Base-by-base conservation (phyloP, 1,284 basidiomycete species). In the Ganoderma lucidum region DNA sequence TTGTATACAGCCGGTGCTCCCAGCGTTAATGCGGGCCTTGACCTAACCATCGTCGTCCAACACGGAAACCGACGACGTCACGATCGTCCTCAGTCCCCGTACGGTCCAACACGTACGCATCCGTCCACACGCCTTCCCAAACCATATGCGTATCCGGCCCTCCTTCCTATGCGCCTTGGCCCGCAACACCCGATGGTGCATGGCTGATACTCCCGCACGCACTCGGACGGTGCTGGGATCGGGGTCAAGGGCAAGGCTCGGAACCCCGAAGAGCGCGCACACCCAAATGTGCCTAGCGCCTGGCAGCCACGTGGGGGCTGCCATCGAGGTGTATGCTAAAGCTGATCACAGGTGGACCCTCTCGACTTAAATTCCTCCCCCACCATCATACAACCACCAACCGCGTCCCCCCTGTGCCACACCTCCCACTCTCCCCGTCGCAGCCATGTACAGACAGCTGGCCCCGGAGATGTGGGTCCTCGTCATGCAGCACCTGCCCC, bases 261-360 rank as follows among this genome's bases (percentile, higher is more conserved):
- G 37, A 41, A 61, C 39, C n/a, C 39, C 59, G 37, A 42, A 39
- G 59, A 61, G 39, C 56, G 56, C 56, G 56, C 56, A 59, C 32
- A 39, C n/a, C 32, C 39, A 41, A 42, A 61, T 41, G 59, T 41
- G 59, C 59, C 59, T 41, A 61, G 59, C 59, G 59, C 59, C 59
- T 61, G 59, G 39, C n/a, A 41, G 39, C 59, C 59, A 61, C 59
- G 59, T 61, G 59, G 59, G 59, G 59, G 59, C 6, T 39, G 59
- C 59, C 23, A 41, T 42, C 39, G 12, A 61, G 59, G 37, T 41
- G 59, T 42, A 41, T 14, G 39, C 39, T 28, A 23, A 61, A 23
- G 23, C 23, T 39, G 59, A 61, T 42, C 59, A 51, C 10, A 10
- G 9, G 48, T 51, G 48, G 39, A 30, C 23, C 59, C 23, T 14